Evolutionary conservation across 2,329 filamentous ascomycete genomes (phyloP).

Genomic region (Pseudogymnoascus sp.): DNA sequence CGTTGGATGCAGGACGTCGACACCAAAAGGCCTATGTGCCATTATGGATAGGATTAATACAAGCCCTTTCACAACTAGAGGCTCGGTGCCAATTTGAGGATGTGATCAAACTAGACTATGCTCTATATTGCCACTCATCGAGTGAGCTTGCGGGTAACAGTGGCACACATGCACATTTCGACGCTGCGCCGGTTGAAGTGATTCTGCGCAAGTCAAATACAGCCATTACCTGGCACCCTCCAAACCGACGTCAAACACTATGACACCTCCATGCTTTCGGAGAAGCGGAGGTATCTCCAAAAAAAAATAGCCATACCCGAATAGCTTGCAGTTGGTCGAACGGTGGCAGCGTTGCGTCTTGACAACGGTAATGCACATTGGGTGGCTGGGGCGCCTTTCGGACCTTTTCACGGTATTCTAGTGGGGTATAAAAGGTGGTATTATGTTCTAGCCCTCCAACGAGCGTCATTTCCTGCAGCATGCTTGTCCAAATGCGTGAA

Average conservation of each 20-base stretch:
- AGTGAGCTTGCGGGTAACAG: background rate
- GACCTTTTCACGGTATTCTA: background rate
- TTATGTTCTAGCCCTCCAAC: background rate
- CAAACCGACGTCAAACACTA: background rate
- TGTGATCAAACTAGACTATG: background rate
- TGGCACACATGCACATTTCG: background rate
- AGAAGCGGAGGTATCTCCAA: background rate
- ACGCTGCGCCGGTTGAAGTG: background rate
- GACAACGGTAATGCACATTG: background rate
- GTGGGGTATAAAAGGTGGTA: background rate
- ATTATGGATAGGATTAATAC: slow-evolving; percentile 8
- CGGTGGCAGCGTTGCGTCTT: background rate
- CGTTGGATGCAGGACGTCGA: slow-evolving; percentile 6
- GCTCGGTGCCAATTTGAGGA: background rate
- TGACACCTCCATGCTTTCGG: background rate
- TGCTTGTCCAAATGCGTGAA: background rate
- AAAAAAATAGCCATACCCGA: background rate
- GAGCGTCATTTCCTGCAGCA: background rate
- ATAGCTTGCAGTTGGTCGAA: background rate
- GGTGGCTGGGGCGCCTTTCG: background rate
- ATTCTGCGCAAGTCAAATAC: background rate
- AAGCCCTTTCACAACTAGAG: background rate
- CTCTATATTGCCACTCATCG: background rate
- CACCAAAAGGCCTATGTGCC: slow-evolving; percentile 4
- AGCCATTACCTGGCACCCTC: background rate